Percentiles rank a stretch among this genome's conserved stretches.
phyloP scores from a whole-genome alignment of 139 green algal genomes.

The Limnomonas spitsbergensis region DNA sequence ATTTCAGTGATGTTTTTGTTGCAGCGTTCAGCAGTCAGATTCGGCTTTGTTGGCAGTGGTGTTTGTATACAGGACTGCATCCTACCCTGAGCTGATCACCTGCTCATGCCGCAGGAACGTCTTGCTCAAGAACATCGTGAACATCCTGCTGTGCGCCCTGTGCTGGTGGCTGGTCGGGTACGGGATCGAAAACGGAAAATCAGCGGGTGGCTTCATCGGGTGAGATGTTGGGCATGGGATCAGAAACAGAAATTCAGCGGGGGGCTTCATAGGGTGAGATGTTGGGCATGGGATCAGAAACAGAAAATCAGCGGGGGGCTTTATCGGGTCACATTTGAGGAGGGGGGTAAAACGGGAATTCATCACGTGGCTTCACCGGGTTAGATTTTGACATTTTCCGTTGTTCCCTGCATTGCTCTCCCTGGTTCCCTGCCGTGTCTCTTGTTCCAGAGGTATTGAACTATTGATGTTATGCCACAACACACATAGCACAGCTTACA shows the following conservation, averaged over 20 bases:
- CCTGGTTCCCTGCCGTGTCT: no score
- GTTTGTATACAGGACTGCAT: no score
- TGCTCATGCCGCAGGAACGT: conserved; percentile 35
- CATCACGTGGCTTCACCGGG: conserved; percentile 49
- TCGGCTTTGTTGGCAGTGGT: no score
- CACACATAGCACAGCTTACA: no score
- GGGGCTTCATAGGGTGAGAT: conserved; percentile 62
- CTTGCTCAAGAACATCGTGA: conserved; percentile 47
- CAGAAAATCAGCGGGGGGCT: conserved; percentile 34
- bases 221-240: conserved; percentile 70
- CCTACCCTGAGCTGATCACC: no score
- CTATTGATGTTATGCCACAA: no score
- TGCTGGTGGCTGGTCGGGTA: conserved; percentile 66
- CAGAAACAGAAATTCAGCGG: conserved; percentile 39
- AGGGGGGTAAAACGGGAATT: conserved; percentile 56
- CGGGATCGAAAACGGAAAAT: conserved; percentile 58
- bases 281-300: conserved; percentile 68
- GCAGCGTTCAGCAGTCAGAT: no score
- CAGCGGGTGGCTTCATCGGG: conserved; percentile 53
- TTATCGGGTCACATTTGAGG: conserved; percentile 66
- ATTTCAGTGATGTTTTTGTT: conserved; percentile 38
- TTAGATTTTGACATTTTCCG: no score
- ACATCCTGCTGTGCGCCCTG: conserved; percentile 36
- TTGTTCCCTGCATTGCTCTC: no score
- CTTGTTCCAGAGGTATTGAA: no score